Base-by-base conservation (phyloP, 2,329 filamentous ascomycete species). In the Myriangium duriaei region DNA sequence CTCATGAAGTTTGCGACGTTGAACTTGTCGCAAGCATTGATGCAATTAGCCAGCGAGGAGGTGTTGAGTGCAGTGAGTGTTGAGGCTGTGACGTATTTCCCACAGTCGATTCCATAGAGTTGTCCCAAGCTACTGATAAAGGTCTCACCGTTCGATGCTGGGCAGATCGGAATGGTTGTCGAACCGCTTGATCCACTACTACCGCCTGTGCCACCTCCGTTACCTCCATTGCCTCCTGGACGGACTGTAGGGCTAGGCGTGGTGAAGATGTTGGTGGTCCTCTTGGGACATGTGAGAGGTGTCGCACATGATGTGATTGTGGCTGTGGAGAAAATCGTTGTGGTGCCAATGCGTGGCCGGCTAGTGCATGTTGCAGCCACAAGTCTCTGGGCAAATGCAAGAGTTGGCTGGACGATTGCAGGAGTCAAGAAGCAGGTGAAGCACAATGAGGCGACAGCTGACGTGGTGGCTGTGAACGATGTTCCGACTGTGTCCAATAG, bases 21-120 rank as follows among this genome's bases (percentile, higher is more conserved):
- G 43, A 49, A 54, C 43, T 48, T 48, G 39, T 55, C 52, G 42
- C 54, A 56, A n/a, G 51, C 44, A 15, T 47, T 40, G 34, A 54
- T 52, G 30, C 54, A 56, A 16, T 41, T 44, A 5, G 40, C 36
- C 15, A 56, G 42, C 7, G 45, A 49, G 32, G 37, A 35, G 14
- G 49, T 45, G 5, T 48, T 49, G 10, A 46, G 47, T 10, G 44
- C 47, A 10, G 41, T 45, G 7, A 56, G 17, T 2, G 44, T 50
- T 1, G 16, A 17, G 32, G 49, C 47, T 2, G 47, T 44, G 37
- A 47, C 47, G 21, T 38, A 33, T 2, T 39, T 44, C 37, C 47
- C 42, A 41, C 53, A 56, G 14, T 42, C 31, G 15, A 56, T 46
- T 28, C 42, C 42, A 40, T 56, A 56, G 7, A 46, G 34, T 37